Conservation (phyloP, 768 basidiomycete species). For the Xerocomellus dryophilus region DNA sequence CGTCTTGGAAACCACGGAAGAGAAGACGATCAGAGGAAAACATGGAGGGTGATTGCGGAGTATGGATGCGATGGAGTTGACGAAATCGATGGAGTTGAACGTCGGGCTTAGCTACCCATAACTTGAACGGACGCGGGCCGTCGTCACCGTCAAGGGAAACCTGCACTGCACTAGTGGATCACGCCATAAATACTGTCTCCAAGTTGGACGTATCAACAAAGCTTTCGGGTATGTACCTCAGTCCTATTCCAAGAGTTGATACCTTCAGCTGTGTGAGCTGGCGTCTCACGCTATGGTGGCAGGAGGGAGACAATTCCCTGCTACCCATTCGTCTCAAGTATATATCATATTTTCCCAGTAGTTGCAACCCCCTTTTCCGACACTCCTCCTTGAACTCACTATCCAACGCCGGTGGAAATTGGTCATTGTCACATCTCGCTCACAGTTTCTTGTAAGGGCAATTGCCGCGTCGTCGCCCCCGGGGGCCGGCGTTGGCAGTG, state of each 20-base stretch:
- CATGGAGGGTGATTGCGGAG: not conserved
- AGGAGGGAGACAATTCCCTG: not conserved
- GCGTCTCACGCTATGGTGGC: not conserved
- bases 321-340: slow-evolving; percentile 36
- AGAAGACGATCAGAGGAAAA: slow-evolving; percentile 9
- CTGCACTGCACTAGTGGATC: too few relatives aligned
- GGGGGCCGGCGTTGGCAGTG: slow-evolving; percentile 10
- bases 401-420: not conserved
- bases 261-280: not conserved
- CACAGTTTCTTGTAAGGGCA: slow-evolving; percentile 29
- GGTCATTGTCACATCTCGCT: not conserved
- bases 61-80: not conserved
- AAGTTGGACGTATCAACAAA: too few relatives aligned
- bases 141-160: not conserved
- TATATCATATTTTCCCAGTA: slow-evolving; percentile 32
- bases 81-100: not conserved
- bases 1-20: slow-evolving; percentile 9
- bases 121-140: not conserved
- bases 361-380: slow-evolving; percentile 26
- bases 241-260: not conserved
- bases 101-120: not conserved
- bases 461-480: slow-evolving; percentile 19
- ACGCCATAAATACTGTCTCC: too few relatives aligned
- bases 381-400: slow-evolving; percentile 36
- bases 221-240: not conserved